Conservation (phyloP, 2,329 filamentous ascomycete genomes). For the Fusarium abutilonis region DNA sequence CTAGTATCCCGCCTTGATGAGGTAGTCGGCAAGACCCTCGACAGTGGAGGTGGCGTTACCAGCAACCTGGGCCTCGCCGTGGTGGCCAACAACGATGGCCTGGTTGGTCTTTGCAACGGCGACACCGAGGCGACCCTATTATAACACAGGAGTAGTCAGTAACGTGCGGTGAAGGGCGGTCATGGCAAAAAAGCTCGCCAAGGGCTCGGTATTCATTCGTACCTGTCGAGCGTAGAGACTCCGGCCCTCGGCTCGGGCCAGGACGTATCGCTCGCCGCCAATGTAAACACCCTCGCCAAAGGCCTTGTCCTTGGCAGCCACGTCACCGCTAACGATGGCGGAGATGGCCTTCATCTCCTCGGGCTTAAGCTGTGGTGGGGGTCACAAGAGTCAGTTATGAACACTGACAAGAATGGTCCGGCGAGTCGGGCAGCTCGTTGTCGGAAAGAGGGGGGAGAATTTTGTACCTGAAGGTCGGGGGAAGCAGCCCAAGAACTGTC, state of each 20-base stretch:
- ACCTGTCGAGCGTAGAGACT: constrained; percentile 90
- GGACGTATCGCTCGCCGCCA: constrained; percentile 79
- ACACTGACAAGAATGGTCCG: constrained; percentile 3
- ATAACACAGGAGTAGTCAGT: constrained; percentile 6
- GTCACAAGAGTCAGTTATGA: constrained; percentile 20
- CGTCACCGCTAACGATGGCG: constrained; percentile 59
- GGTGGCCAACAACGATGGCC: constrained; percentile 88
- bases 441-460: constrained; percentile 4
- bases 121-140: constrained; percentile 78
- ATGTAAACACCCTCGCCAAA: constrained; percentile 79
- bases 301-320: constrained; percentile 68
- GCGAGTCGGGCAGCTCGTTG: constrained; percentile 2
- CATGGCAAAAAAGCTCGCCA: not conserved
- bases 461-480: constrained; percentile 75
- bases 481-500: constrained; percentile 82
- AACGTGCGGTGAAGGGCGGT: not conserved
- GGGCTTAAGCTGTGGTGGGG: constrained; percentile 50
- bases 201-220: constrained; percentile 49
- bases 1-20: constrained; percentile 82
- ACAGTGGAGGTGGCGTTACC: constrained; percentile 82
- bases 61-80: constrained; percentile 77
- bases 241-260: constrained; percentile 78
- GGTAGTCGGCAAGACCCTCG: constrained; percentile 87
- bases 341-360: constrained; percentile 69
- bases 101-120: constrained; percentile 87